These are phyloP conservation scores for Crucibulum laeve DNA, from an alignment of 768 basidiomycete species.

Conservation along the genomic window DNA sequence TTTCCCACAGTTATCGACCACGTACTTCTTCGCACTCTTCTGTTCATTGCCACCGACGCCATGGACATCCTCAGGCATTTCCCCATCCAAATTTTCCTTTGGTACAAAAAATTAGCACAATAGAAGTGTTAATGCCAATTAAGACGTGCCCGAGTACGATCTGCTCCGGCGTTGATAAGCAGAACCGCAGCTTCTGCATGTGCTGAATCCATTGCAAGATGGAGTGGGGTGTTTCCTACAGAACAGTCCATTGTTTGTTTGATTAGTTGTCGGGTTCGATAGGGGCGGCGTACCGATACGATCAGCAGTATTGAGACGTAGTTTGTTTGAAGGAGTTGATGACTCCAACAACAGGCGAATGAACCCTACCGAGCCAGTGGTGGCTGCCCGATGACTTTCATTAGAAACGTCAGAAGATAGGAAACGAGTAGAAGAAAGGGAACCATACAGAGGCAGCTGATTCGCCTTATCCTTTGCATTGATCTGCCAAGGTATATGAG, in stretches of 20 bases:
- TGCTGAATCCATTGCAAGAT: slow-evolving; percentile 95
- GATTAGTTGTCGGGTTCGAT: slow-evolving; percentile 11
- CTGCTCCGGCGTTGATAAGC: slow-evolving; percentile 93
- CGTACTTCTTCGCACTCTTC: slow-evolving; percentile 70
- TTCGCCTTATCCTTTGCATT: slow-evolving; percentile 93
- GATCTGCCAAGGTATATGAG: slow-evolving; percentile 52
- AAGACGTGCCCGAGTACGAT: slow-evolving; percentile 74
- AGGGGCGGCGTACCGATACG: slow-evolving; percentile 53
- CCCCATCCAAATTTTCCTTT: slow-evolving; percentile 79
- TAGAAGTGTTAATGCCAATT: slow-evolving; percentile 9
- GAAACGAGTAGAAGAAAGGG: slow-evolving; percentile 16
- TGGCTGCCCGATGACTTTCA: slow-evolving; percentile 88
- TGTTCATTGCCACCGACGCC: slow-evolving; percentile 93
- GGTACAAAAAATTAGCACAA: slow-evolving; percentile 12
- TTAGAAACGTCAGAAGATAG: slow-evolving; percentile 10
- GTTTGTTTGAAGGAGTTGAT: slow-evolving; percentile 69
- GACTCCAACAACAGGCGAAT: slow-evolving; percentile 82
- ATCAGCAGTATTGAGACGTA: slow-evolving; percentile 83
- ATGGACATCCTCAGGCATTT: slow-evolving; percentile 83
- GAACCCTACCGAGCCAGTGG: slow-evolving; percentile 90
- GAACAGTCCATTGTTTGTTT: slow-evolving; percentile 9
- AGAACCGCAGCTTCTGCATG: slow-evolving; percentile 88
- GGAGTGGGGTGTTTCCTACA: slow-evolving; percentile 90
- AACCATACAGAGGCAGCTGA: slow-evolving; percentile 79
- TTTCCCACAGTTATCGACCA: slow-evolving; percentile 69